Percentiles rank a stretch among this genome's conserved stretches.
These are phyloP conservation scores for Talaromyces sp. DNA, from an alignment of 2,329 filamentous ascomycete genomes.

Conservation along the genomic window DNA sequence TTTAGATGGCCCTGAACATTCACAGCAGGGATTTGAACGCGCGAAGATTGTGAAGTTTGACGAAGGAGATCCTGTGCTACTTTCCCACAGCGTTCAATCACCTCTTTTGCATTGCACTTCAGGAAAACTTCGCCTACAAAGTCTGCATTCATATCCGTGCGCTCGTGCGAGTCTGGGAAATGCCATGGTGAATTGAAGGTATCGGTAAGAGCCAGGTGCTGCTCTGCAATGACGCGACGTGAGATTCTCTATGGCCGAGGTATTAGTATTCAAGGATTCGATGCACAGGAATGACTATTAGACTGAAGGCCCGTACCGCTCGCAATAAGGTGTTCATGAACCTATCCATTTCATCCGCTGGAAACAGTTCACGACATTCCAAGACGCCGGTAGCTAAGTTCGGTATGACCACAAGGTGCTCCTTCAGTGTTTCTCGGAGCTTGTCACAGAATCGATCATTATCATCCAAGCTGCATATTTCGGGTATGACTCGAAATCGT, in stretches of 20 bases:
- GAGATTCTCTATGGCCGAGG: constrained; percentile 73
- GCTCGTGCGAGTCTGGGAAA: constrained; percentile 74
- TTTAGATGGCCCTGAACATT: constrained; percentile 80
- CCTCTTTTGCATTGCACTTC: constrained; percentile 86
- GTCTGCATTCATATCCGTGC: constrained; percentile 67
- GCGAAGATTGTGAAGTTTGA: constrained; percentile 68
- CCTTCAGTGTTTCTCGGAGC: constrained; percentile 76
- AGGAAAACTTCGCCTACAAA: constrained; percentile 96
- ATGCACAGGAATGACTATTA: background rate
- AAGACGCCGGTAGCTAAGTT: constrained; percentile 92
- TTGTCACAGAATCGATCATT: constrained; percentile 85
- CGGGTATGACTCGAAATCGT: constrained; percentile 77
- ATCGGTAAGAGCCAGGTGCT: constrained; percentile 91
- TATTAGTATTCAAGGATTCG: background rate
- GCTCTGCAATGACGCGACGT: constrained; percentile 92
- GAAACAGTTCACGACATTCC: constrained; percentile 83
- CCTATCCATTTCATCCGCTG: constrained; percentile 77
- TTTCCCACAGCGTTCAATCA: constrained; percentile 79
- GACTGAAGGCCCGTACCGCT: constrained; percentile 62
- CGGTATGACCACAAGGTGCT: constrained; percentile 91
- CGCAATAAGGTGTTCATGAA: constrained; percentile 95
- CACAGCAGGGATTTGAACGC: constrained; percentile 74
- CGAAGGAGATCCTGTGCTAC: constrained; percentile 74
- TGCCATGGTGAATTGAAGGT: constrained; percentile 91
- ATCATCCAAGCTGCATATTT: constrained; percentile 82